Percentiles rank a stretch among this genome's conserved stretches.
phyloP scores from a whole-genome alignment of 177 flowering plant genomes.

The Vitis hybrid region DNA sequence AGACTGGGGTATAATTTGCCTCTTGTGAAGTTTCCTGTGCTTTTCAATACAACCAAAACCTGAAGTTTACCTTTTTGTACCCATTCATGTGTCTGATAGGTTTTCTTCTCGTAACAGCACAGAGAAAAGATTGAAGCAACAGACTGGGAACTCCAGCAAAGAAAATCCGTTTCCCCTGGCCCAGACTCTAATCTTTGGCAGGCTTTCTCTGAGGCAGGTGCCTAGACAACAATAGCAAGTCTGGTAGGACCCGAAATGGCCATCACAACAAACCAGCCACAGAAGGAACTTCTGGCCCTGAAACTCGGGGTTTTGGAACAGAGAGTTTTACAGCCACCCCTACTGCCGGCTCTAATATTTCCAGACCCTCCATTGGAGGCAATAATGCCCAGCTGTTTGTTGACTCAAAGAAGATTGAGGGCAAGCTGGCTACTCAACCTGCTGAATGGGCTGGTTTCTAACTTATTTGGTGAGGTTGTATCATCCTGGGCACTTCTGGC shows the following conservation, averaged over 20 bases:
- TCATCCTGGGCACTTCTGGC: neutral
- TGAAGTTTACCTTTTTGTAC: no score
- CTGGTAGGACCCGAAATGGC: slow-evolving; percentile 70
- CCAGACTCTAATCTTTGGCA: no score
- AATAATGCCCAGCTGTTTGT: slow-evolving; percentile 45
- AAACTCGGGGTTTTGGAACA: slow-evolving; percentile 77
- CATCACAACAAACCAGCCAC: slow-evolving; percentile 40
- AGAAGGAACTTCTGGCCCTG: slow-evolving; percentile 30
- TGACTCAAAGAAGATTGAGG: slow-evolving; percentile 37
- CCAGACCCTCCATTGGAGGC: slow-evolving; percentile 30
- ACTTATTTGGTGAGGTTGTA: neutral
- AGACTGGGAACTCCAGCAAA: no score
- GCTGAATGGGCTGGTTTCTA: slow-evolving; percentile 99
- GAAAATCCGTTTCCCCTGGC: no score
- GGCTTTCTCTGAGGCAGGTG: no score
- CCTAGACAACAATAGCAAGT: slow-evolving; percentile 23
- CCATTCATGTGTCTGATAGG: no score
- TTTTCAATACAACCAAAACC: no score
- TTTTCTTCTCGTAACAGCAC: no score
- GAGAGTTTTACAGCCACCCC: slow-evolving; percentile 70
- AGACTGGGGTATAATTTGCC: no score
- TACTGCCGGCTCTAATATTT: slow-evolving; percentile 34
- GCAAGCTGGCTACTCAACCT: slow-evolving; percentile 66
- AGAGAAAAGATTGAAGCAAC: no score
- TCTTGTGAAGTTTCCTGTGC: no score